Percentiles rank a stretch among this genome's conserved stretches.
Conservation (phyloP, 179 eudicot species). For the Corrigiola litoralis region DNA sequence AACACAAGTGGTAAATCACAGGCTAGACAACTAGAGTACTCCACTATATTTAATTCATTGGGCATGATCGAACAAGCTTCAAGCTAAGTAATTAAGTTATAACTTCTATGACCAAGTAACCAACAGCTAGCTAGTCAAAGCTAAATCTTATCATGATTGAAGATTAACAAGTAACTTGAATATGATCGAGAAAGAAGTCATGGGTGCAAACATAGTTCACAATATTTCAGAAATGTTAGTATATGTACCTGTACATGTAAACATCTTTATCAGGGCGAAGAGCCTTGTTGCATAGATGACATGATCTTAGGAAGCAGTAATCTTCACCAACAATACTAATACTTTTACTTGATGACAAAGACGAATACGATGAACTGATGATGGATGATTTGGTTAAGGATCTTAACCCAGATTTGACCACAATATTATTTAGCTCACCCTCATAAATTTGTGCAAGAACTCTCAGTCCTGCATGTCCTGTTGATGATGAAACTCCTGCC, state of each 20-base stretch:
- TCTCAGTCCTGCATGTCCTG: slow-evolving; percentile 15
- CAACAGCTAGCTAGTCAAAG: too few species aligned
- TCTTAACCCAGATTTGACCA: slow-evolving; percentile 26
- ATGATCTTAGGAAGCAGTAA: slow-evolving; percentile 15
- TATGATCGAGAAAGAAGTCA: too few species aligned
- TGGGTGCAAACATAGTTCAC: too few species aligned
- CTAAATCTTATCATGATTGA: too few species aligned
- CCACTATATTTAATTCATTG: too few species aligned
- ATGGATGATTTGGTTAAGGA: slow-evolving; percentile 13
- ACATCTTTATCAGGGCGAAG: slow-evolving; percentile 23
- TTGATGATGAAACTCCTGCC: background rate
- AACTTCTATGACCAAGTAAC: too few species aligned
- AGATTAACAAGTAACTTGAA: too few species aligned
- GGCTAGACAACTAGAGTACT: too few species aligned
- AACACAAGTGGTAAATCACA: too few species aligned
- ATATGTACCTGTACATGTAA: slow-evolving; percentile 28
- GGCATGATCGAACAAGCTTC: too few species aligned
- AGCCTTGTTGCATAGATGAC: slow-evolving; percentile 20
- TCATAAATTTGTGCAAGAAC: slow-evolving; percentile 17
- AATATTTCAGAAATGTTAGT: too few species aligned
- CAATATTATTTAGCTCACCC: slow-evolving; percentile 17
- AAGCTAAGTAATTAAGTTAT: too few species aligned
- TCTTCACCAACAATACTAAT: background rate
- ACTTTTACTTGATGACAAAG: background rate
- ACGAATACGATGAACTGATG: background rate